Evolutionary conservation across 768 basidiomycete genomes (phyloP).

Genomic region (Lactarius quietus): DNA sequence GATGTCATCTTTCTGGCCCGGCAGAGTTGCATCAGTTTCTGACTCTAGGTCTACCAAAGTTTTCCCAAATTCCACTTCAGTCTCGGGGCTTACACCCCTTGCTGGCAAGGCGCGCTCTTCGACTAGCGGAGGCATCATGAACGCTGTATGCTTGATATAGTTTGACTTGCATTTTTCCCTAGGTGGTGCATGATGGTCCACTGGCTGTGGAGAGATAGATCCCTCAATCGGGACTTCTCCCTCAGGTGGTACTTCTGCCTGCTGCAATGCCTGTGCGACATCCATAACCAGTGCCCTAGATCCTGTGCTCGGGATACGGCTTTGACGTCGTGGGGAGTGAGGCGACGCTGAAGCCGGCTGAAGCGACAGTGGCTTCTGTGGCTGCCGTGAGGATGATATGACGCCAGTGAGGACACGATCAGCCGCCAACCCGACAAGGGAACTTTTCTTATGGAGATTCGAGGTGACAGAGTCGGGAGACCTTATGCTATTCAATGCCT

Average conservation of each 20-base stretch:
- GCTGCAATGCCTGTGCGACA: slow-evolving; percentile 58
- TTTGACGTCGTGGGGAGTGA: slow-evolving; percentile 41
- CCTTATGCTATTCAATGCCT: slow-evolving; percentile 35
- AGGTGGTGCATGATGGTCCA: slow-evolving; percentile 27
- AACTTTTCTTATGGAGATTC: slow-evolving; percentile 20
- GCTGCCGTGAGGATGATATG: slow-evolving; percentile 16
- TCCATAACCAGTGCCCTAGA: slow-evolving; percentile 75
- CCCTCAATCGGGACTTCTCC: neutral
- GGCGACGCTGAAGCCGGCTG: slow-evolving; percentile 5
- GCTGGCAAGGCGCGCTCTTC: slow-evolving; percentile 62
- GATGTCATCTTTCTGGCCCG: slow-evolving; percentile 3
- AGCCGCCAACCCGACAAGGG: slow-evolving; percentile 34
- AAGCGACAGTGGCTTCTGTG: neutral
- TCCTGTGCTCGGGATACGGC: slow-evolving; percentile 64
- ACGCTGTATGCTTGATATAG: slow-evolving; percentile 61
- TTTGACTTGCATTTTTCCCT: slow-evolving; percentile 62
- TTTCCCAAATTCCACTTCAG: neutral
- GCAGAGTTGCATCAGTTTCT: neutral
- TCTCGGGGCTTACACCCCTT: slow-evolving; percentile 18
- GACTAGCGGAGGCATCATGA: slow-evolving; percentile 58
- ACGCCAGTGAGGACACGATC: slow-evolving; percentile 45
- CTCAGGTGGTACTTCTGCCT: slow-evolving; percentile 29
- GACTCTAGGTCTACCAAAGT: neutral
- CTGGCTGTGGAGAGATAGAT: slow-evolving; percentile 1
- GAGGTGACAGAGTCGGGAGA: slow-evolving; percentile 18